Conservation (phyloP, 1,284 basidiomycete species). For the Leccinum fuscescens region DNA sequence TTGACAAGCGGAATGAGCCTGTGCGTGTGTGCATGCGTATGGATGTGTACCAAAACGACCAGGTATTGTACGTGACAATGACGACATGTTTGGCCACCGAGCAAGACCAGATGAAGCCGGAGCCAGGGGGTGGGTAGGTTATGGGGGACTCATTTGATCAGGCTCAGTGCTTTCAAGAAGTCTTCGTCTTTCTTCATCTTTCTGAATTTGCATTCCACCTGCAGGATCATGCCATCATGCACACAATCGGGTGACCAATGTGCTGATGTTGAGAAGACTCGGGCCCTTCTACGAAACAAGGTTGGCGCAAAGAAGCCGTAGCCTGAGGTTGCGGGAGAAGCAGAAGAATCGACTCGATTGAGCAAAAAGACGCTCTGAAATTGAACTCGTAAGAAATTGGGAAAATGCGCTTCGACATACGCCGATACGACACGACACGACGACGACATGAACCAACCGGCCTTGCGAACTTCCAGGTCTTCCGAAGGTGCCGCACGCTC, state of each 20-base stretch:
- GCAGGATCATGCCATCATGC: neutral
- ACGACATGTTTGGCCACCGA: neutral
- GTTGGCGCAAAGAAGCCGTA: neutral
- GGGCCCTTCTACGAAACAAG: neutral
- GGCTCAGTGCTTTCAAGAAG: no score
- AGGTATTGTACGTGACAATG: constrained; percentile 7
- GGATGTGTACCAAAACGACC: neutral
- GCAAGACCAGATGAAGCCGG: neutral
- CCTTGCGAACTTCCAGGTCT: no score
- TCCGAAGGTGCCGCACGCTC: neutral
- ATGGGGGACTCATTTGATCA: no score
- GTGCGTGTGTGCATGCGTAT: neutral
- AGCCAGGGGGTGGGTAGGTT: no score
- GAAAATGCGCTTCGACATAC: neutral
- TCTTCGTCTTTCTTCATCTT: neutral
- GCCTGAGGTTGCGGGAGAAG: neutral
- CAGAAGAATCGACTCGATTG: neutral
- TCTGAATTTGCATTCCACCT: neutral
- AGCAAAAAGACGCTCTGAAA: neutral
- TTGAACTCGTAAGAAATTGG: neutral
- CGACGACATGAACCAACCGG: neutral
- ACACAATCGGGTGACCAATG: neutral
- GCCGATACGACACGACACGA: neutral
- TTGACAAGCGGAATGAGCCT: constrained; percentile 3
- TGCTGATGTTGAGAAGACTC: neutral